Base-by-base conservation (phyloP, 176 grass and related monocot genomes). In the Saccharum officinarum region DNA sequence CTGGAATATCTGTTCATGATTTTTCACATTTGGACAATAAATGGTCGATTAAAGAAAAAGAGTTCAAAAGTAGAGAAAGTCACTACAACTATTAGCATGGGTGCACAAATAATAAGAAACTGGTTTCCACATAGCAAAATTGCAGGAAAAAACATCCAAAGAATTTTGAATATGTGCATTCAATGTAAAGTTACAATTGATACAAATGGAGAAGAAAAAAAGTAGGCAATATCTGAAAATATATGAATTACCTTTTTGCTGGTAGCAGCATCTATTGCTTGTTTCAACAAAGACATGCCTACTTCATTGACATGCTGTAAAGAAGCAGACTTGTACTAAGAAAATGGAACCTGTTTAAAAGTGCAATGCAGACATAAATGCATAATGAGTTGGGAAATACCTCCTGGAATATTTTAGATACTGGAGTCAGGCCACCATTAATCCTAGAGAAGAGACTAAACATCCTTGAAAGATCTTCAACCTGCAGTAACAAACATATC, bases 401-500 rank as follows among this genome's bases (percentile, higher is more conserved):
- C 94, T 92, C 75, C 83, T 94, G 86, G 82, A 97, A 97, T 84
- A 89, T 92, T 76, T 65, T 84, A 54, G 88, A 85, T 72, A 92
- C 68, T 89, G 84, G 90, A 46, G 67, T 63, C 5, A 97, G 83
- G 34, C 90, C 88, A 22, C 22, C 76, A 30, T 71, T 91, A 68
- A 91, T 81, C 81, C 68, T 94, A 28, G 85, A 88, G 67, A 97
- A 97, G 41, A 97, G 92, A n/a, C 90, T 90, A 55, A 88, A 94
- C 90, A 97, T 92, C 73, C 94, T 92, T 46, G 92, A 90, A 16
- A 97, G 81, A 52, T 94, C 94, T 20, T 91, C 88, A 0, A 83
- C 85, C 94, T 94, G 69, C 40, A 81, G 74, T n/a, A 60, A 46
- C 39, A 72, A 62, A 23, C 6, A 28, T 14, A 57, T 62, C 11